Base-by-base conservation (phyloP, 2,329 filamentous ascomycete genomes). In the Dactylellina cionopaga region DNA sequence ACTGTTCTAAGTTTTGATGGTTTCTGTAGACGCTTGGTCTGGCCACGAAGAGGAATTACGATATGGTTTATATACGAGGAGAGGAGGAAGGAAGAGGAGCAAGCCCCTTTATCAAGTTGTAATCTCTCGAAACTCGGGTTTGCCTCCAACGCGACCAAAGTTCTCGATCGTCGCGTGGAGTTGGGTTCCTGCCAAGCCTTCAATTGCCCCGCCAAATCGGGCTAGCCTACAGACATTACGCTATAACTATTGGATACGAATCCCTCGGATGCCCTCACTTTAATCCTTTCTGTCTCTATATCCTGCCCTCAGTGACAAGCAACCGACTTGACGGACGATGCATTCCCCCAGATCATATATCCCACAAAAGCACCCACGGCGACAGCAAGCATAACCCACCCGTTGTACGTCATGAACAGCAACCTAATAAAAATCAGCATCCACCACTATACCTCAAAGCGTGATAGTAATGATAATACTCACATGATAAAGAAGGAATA, bases 381-480 rank as follows among this genome's bases (percentile, higher is more conserved):
- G 13, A 98, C 93, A 2, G 94, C 87, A 76, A 96, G 81, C 95
- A 99, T 99, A 76, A 99, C 89, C 89, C 91, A 96, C 64, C 95
- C 95, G 78, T 99, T 99, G 83, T 99, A 99, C n/a, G 95, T 99
- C 95, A 99, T 99, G 82, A 99, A 99, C 19, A 99, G 83, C 73
- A 99, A 85, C 95, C 94, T 98, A 70, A n/a, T 5, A n/a, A 49
- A 7, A 9, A 9, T 6, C 39, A 7, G 25, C 25, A 15, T 43
- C 15, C 37, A 29, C n/a, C 27, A 5, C 22, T 5, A 35, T 29
- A 11, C 7, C 10, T n/a, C 29, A n/a, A 11, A 41, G 4, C 15
- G 24, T 37, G 43, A 4, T 19, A 35, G 35, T 4, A 27, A 19
- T 69, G 25, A 1, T 3, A 35, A 44, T 35, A 89, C 94, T 88